Base-by-base conservation (phyloP, 345 rosid species). In the Trapa bicornis region DNA sequence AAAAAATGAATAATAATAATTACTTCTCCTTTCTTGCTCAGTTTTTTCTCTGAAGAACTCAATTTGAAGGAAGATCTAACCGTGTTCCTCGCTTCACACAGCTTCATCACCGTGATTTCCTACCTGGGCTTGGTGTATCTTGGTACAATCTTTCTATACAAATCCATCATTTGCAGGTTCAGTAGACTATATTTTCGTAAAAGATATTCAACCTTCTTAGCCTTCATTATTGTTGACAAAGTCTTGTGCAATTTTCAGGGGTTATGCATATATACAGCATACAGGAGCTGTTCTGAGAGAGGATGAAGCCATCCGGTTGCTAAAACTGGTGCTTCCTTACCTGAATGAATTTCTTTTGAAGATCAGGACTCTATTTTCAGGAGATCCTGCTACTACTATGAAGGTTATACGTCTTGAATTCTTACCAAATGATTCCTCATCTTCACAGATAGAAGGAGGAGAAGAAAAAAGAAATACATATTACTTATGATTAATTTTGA, bases 331-430 rank as follows among this genome's bases (percentile, higher is more conserved):
- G 63, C 81, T 94, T 68, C 99, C 99, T 64, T 89, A 86, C 75
- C 71, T 89, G 71, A 91, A 89, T 69, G 96, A 89, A 80, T 81
- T 82, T 71, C 65, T 91, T 7, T 37, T 83, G 70, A 90, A 82
- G 74, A 75, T 91, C 22, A 85, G 75, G 73, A 87, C 96, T 50
- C 89, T 91, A 61, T 89, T 91, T 75, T 86, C 93, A 45, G 99
- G 97, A 57, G 97, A 94, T 71, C 93, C 99, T 62, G 77, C 85
- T 8, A 89, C 93, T 36, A 91, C 97, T 0, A 91, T 94, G 86
- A 94, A 91, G 91, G 99, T 29, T 5, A 10, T 57, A 72, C 33
- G 35, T 17, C 58, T 39, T 38, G 57, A 2, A 10, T 17, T 53
- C 32, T 10, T 12, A 15, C 11, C 41, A 5, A 1, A 33, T 38